Base-by-base conservation (phyloP, 768 basidiomycete genomes). In the Russula brevipes region DNA sequence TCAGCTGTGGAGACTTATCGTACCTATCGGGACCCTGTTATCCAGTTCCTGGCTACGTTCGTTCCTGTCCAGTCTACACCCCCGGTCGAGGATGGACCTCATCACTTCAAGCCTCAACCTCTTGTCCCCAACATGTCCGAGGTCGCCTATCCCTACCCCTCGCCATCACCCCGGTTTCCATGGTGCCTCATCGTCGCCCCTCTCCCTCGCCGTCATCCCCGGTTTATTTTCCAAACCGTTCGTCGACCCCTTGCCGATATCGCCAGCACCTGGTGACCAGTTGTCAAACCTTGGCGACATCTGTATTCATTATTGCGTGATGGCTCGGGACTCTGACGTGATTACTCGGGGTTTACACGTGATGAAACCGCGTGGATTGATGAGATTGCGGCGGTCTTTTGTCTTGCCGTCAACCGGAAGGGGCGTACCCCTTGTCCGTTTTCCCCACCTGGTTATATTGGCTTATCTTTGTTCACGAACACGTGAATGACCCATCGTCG, bases 261-360 rank as follows among this genome's bases (percentile, higher is more conserved):
- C 19, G 33, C 16, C 12, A n/a, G 31, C 45, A 19, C 10, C 46
- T 19, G 41, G 53, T 49, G 45, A 55, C 41, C 54, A 33, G 36
- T 36, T 24, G 45, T 47, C 19, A 8, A 44, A n/a, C 45, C 16
- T 11, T 52, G 19, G 36, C 42, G 19, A 60, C 44, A 5, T 24
- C 35, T 12, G 36, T 60, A 36, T 33, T 50, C 39, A 49, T 47
- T 1, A 64, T 58, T 58, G 65, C 65, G 63, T 66, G 65, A 66
- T 66, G 56, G 52, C 65, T 66, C 65, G 65, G 65, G 61, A 58
- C 56, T 57, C 56, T 53, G 51, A 63, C 61, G 62, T 17, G 45
- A 54, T 64, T 52, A 45, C 63, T 64, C 63, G 54, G 63, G 63
- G 58, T 44, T 56, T 54, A 51, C 62, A 63, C 49, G 58, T 60